Base-by-base conservation (phyloP, 1,139 yeast genomes). In the Geotrichum restrictum region DNA sequence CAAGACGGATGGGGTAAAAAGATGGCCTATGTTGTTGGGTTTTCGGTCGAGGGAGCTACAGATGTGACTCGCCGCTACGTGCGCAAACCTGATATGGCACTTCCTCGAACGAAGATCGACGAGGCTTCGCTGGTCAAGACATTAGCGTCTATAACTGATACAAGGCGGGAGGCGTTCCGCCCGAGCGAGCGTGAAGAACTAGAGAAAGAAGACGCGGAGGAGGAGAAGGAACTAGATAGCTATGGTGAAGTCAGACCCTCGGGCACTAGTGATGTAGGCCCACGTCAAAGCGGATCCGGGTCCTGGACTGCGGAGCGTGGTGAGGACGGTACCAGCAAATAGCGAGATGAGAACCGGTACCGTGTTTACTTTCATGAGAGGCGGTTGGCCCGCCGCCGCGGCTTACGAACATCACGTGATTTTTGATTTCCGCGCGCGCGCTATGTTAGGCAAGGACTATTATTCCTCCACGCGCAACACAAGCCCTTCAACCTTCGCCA, bases 1-100 rank as follows among this genome's bases (percentile, higher is more conserved):
- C 79, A 83, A 48, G 75, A 78, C 39, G 95, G 95, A 45, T 91
- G 98, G 98, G 95, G 94, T 39, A 91, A 91, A 70, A 79, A 79
- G 57, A 91, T 91, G 98, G 85, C 95, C 51, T 88, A 86, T 69
- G 86, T 83, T 2, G 70, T 91, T 54, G 97, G 87, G 0, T 76
- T 85, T 54, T 78, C 82, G 42, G 74, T 73, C 41, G 74, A 74
- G 40, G 88, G 88, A 37, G 74, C 83, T 3, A 65, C 73, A 4
- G 97, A 91, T 66, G 82, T 91, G 45, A 80, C 91, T 34, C 67
- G 69, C 7, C 79, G 88, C 57, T 91, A 91, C 60, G 79, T 88
- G 32, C 73, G 82, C 3, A 72, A 75, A 8, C 66, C 71, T 1
- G 76, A 74, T 11, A 76, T 77, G 57, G 74, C 71, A 33, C 70